Evolutionary conservation across 495 filamentous ascomycete species (phyloP), one percentile per base, ranked within the genome.

Genomic region (Cladorrhinum samala): DNA sequence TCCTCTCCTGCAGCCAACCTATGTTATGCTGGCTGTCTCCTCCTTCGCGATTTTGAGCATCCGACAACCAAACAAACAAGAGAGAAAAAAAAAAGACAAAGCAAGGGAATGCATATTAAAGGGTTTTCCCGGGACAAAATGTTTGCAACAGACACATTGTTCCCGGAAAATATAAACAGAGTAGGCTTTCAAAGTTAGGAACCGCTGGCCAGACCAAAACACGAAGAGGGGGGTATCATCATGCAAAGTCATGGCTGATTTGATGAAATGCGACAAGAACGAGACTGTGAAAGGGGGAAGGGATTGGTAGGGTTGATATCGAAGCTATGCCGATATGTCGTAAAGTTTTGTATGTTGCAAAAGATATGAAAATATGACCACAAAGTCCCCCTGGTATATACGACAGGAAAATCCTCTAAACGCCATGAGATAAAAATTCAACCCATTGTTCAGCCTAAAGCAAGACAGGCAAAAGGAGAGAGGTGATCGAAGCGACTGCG

Each of bases 181-280:
- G 59, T 52, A 51, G 51, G 53, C 54, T 46, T 50, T 36, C 43
- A 51, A 54, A 47, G 39, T 50, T 36, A 50, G 65, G 60, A 63
- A 71, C 72, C 69, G 72, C 68, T 73, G 76, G 77, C 68, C 76
- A 72, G 73, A 74, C 75, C 73, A 24, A 75, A 55, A 71, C 69
- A 77, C 68, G 73, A 74, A 61, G 65, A 53, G 46, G 61, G 66
- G 56, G 59, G 61, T 72, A 71, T 76, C 72, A 72, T 75, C 72
- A 77, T 77, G 69, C 68, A 72, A 69, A 71, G 71, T 76, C 69
- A 68, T 74, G 69, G 69, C 70, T 59, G 68, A 71, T 23, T 62
- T 60, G 65, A 69, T 68, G 65, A 71, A 69, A 69, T 70, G 66
- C 63, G 69, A 70, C 61, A 64, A 76, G 65, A 70, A 58, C 57